Evolutionary conservation across 2,329 filamentous ascomycete species (phyloP).

Genomic region (Ophiocordyceps sinensis): DNA sequence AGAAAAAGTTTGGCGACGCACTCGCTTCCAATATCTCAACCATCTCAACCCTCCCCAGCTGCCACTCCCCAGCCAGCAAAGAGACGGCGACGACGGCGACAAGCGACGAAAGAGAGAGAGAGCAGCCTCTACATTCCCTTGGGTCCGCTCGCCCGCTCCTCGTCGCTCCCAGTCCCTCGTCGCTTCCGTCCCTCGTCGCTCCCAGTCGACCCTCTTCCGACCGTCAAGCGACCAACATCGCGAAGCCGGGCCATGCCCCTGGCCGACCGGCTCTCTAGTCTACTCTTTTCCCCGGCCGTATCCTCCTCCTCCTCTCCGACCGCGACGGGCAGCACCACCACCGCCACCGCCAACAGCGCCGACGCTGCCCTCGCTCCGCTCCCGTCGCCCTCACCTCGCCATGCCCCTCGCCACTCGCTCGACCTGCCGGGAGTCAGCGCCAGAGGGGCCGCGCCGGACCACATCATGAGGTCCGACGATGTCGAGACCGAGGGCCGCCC

Average conservation of each 20-base stretch:
- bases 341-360: conserved; percentile 3
- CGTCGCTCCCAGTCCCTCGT: no score
- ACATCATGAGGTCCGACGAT: conserved; percentile 22
- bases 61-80: no score
- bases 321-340: background rate
- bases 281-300: conserved; percentile 1
- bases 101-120: no score
- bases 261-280: conserved; percentile 3
- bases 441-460: conserved; percentile 10
- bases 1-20: no score
- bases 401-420: conserved; percentile 16
- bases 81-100: no score
- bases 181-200: no score
- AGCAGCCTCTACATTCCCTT: no score
- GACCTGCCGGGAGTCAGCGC: conserved; percentile 12
- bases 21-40: no score
- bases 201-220: no score
- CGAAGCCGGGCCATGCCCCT: conserved; percentile 2
- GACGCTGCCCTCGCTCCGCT: background rate
- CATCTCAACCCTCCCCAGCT: no score
- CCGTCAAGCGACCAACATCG: no score
- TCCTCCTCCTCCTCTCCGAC: background rate
- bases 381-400: conserved; percentile 11
- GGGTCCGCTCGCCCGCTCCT: no score
- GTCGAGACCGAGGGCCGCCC: conserved; percentile 27